Conservation (phyloP, 495 filamentous ascomycete species). For the Jackrogersella multiformis region DNA sequence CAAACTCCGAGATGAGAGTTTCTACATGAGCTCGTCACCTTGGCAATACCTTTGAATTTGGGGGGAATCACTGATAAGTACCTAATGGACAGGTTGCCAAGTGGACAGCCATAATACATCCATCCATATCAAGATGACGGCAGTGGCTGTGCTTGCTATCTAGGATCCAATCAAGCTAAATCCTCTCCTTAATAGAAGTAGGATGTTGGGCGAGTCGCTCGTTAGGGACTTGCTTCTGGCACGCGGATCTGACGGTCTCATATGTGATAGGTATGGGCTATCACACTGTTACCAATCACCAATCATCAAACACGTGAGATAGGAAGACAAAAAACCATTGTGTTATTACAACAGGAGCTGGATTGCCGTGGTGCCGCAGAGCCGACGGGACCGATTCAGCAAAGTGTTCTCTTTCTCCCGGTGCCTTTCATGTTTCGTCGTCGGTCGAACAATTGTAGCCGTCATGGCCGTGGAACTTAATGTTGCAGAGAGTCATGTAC, state of each 20-base stretch:
- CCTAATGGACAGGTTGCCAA: constrained; percentile 4
- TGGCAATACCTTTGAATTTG: not conserved
- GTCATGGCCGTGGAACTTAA: constrained; percentile 8
- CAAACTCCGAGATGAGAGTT: constrained; percentile 2
- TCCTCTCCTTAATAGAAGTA: constrained; percentile 6
- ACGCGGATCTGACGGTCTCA: constrained; percentile 4
- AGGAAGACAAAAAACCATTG: constrained; percentile 7
- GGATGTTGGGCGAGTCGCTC: constrained; percentile 20
- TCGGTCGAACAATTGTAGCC: constrained; percentile 34
- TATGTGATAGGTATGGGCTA: too few relatives aligned
- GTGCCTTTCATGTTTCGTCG: constrained; percentile 6
- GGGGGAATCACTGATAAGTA: not conserved
- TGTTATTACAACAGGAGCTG: not conserved
- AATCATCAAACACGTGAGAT: constrained; percentile 13
- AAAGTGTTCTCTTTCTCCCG: constrained; percentile 28
- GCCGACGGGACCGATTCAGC: constrained; percentile 15
- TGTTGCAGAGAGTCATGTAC: constrained; percentile 4
- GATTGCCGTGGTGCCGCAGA: constrained; percentile 27
- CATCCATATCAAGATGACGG: constrained; percentile 1
- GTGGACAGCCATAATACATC: constrained; percentile 4
- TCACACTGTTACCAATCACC: constrained; percentile 14
- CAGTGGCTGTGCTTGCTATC: constrained; percentile 29
- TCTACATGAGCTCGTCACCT: constrained; percentile 9
- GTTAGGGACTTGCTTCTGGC: constrained; percentile 7
- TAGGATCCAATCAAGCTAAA: constrained; percentile 18